A percentile compares a stretch with the other conserved stretches of the same genome.
Evolutionary conservation across 2,329 filamentous ascomycete species (phyloP).

Genomic region (Botrytis fabae): DNA sequence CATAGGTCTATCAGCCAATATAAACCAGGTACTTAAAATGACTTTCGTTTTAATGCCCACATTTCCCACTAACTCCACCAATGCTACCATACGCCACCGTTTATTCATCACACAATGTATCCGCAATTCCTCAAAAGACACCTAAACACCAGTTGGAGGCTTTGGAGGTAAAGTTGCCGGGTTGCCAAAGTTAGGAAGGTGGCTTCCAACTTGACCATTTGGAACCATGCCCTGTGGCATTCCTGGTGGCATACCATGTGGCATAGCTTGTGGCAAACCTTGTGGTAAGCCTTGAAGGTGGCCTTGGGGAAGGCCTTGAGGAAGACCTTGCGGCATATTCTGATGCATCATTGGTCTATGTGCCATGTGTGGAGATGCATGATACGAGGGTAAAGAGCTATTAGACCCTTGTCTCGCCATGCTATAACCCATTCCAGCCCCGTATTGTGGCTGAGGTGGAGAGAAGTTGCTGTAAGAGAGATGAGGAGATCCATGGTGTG

Average conservation of each 20-base stretch:
- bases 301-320: conserved; percentile 31
- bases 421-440: conserved; percentile 40
- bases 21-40: conserved; percentile 37
- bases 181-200: conserved; percentile 57
- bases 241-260: conserved; percentile 34
- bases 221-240: conserved; percentile 34
- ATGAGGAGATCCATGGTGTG: conserved; percentile 44
- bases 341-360: conserved; percentile 42
- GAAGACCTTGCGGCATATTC: conserved; percentile 35
- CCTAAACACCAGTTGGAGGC: conserved; percentile 48
- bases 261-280: conserved; percentile 31
- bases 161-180: conserved; percentile 55
- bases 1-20: conserved; percentile 38
- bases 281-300: conserved; percentile 32
- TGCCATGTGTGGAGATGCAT: conserved; percentile 42
- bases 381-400: conserved; percentile 42
- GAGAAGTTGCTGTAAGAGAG: conserved; percentile 45
- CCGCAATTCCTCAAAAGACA: conserved; percentile 26
- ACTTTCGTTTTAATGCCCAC: conserved; percentile 36
- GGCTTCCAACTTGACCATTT: conserved; percentile 44
- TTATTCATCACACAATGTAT: conserved; percentile 36
- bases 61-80: conserved; percentile 41
- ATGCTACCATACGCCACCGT: conserved; percentile 42
- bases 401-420: conserved; percentile 43
- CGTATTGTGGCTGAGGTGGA: conserved; percentile 39